Evolutionary conservation across 2,329 filamentous ascomycete species (phyloP), one percentile per base, ranked within the genome.

Genomic region (Nigrospora sphaerica): DNA sequence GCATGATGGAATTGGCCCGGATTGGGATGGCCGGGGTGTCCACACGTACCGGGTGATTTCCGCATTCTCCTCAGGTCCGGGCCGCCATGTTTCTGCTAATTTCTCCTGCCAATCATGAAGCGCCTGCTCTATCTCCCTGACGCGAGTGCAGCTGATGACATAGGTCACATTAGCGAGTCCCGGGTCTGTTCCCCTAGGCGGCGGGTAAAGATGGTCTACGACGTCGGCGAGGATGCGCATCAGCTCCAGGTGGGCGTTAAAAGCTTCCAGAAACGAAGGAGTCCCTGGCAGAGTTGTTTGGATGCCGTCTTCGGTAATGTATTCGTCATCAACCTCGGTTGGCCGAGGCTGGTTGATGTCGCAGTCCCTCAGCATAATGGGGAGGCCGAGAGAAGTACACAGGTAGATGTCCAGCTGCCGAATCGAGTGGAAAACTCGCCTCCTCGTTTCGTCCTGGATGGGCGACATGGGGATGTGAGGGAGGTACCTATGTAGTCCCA

Each of bases 51-150:
- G 76, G 56, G 87, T 77, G 18, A 89, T 76, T 54, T 88, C 80
- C 28, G 81, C 76, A 1, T 82, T 74, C 1, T 82, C 84, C 41
- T 91, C 87, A 1, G 82, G 78, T 48, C 87, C 88, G 2, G 88
- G 88, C 47, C 84, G 83, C 63, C 95, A 80, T 41, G 80, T 79
- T 53, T 81, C 73, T 0, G 89, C 89, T n/a, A 96, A 65, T 40
- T 70, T 66, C 46, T 79, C 74, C 39, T 77, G 73, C 80, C 81
- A 85, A 32, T 70, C 63, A 38, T 78, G 73, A 36, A 86, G 64
- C 45, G 82, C 77, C 5, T 66, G 58, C 60, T 86, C 82, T 19
- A 83, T 80, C 51, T 77, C 74, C 51, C 77, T 75, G 50, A 85
- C 80, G 39, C 72, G 71, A 1, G 73, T 64, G 54, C 80, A 80